Evolutionary conservation across 2,329 filamentous ascomycete genomes (phyloP).

Genomic region (Fusarium mexicanum): DNA sequence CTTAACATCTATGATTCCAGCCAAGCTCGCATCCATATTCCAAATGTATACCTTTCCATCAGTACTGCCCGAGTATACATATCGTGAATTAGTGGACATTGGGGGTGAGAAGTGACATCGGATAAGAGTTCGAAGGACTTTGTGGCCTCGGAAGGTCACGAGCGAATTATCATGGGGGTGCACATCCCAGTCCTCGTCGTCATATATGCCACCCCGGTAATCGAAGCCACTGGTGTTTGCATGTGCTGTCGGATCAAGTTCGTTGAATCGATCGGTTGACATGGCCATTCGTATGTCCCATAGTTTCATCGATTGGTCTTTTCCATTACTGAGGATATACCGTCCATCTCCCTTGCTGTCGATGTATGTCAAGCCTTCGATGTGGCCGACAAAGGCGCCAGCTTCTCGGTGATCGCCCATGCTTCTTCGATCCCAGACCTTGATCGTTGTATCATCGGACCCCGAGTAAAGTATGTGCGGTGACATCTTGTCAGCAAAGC

Average conservation of each 20-base stretch:
- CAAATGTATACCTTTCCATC: slow-evolving; percentile 92
- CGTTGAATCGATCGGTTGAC: slow-evolving; percentile 70
- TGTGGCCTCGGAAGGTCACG: slow-evolving; percentile 92
- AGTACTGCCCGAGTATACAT: slow-evolving; percentile 91
- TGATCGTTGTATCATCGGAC: slow-evolving; percentile 91
- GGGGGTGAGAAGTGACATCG: slow-evolving; percentile 95
- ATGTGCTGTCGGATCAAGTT: slow-evolving; percentile 64
- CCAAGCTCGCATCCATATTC: slow-evolving; percentile 90
- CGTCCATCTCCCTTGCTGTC: slow-evolving; percentile 76
- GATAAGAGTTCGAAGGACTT: slow-evolving; percentile 88
- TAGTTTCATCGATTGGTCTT: slow-evolving; percentile 96
- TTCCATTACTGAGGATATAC: slow-evolving; percentile 93
- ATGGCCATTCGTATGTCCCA: slow-evolving; percentile 96
- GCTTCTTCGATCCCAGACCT: slow-evolving; percentile 94
- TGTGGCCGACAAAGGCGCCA: slow-evolving; percentile 73
- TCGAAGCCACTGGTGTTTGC: slow-evolving; percentile 71
- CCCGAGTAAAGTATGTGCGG: slow-evolving; percentile 97
- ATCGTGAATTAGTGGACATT: slow-evolving; percentile 84
- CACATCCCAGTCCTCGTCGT: slow-evolving; percentile 66
- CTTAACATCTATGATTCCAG: slow-evolving; percentile 80
- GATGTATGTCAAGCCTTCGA: slow-evolving; percentile 73
- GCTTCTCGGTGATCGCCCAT: slow-evolving; percentile 83
- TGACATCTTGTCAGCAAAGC: slow-evolving; percentile 87
- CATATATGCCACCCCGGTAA: slow-evolving; percentile 76
- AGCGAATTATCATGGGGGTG: slow-evolving; percentile 88